Evolutionary conservation across 768 basidiomycete species (phyloP).

Genomic region (Termitomyces sp.): DNA sequence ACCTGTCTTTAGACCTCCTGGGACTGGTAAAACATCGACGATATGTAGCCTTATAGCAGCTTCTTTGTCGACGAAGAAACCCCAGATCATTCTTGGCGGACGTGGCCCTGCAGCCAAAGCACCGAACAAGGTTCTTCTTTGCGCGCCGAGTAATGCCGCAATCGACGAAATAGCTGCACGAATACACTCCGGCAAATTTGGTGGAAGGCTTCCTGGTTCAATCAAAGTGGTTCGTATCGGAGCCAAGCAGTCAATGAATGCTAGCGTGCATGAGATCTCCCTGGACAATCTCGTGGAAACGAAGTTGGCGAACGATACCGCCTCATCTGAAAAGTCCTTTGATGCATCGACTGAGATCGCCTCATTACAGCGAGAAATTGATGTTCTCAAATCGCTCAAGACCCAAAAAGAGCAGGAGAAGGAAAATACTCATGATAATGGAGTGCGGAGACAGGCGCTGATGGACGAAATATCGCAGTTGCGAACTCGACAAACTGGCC

Average conservation of each 20-base stretch:
- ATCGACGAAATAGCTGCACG: conserved; percentile 94
- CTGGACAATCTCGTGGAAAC: conserved; percentile 85
- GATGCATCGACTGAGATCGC: conserved; percentile 59
- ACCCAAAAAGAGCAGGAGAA: conserved; percentile 62
- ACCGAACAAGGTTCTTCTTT: conserved; percentile 75
- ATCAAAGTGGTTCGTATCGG: conserved; percentile 93
- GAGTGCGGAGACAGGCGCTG: conserved; percentile 48
- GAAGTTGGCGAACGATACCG: conserved; percentile 49
- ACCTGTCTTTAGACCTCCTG: conserved; percentile 69
- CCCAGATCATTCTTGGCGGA: conserved; percentile 49
- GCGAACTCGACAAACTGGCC: conserved; percentile 56
- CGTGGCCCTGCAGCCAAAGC: conserved; percentile 37
- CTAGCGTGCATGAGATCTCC: conserved; percentile 80
- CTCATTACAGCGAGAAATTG: conserved; percentile 62
- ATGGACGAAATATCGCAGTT: conserved; percentile 68
- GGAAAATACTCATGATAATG: conserved; percentile 51
- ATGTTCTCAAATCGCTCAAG: conserved; percentile 58
- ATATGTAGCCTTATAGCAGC: conserved; percentile 92
- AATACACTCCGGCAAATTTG: conserved; percentile 73
- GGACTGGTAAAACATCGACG: conserved; percentile 98
- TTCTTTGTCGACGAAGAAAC: conserved; percentile 65
- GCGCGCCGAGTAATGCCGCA: conserved; percentile 97
- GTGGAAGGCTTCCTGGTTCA: conserved; percentile 47
- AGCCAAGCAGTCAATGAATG: conserved; percentile 66
- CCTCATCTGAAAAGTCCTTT: conserved; percentile 29